Percentiles rank a stretch among this genome's conserved stretches.
phyloP scores from a whole-genome alignment of 2,329 filamentous ascomycete species.

The Neodidymelliopsis sp. region DNA sequence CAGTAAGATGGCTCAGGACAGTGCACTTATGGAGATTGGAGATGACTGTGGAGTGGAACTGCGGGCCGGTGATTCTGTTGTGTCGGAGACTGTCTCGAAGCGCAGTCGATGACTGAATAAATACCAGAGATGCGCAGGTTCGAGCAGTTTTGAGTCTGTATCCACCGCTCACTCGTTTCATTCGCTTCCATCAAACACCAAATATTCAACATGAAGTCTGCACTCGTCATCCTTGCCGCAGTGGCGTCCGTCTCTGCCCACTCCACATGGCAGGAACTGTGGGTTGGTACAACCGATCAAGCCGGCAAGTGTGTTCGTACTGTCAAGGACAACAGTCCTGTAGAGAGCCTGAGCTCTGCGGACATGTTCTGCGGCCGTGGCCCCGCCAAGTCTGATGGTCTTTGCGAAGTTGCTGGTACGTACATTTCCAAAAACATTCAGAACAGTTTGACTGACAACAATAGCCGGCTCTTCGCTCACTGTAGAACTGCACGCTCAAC shows the following conservation, averaged over 20 bases:
- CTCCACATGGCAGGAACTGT: conserved; percentile 50
- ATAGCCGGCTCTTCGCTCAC: conserved; percentile 44
- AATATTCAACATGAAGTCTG: conserved; percentile 41
- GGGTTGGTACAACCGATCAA: conserved; percentile 47
- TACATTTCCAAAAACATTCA: not conserved
- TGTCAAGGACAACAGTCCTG: conserved; percentile 48
- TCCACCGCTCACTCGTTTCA: conserved; percentile 11
- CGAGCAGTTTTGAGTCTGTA: conserved; percentile 17
- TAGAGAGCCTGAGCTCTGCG: conserved; percentile 35
- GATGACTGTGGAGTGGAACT: conserved; percentile 11
- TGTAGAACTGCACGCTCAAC: conserved; percentile 50
- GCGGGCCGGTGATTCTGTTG: conserved; percentile 11
- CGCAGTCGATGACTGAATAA: conserved; percentile 2
- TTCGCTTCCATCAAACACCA: conserved; percentile 16
- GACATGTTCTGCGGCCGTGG: conserved; percentile 50
- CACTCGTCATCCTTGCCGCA: conserved; percentile 41
- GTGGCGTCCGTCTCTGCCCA: conserved; percentile 47
- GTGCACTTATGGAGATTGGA: conserved; percentile 12
- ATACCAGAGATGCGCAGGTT: conserved; percentile 16
- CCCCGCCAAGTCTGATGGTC: conserved; percentile 31
- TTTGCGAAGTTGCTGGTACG: conserved; percentile 47
- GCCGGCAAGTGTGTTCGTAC: conserved; percentile 38
- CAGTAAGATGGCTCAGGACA: conserved; percentile 23
- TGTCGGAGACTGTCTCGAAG: conserved; percentile 2
- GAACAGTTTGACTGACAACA: conserved; percentile 19